Conservation (phyloP, 108 stramenopile species). For the Fragilaria crotonensis region DNA sequence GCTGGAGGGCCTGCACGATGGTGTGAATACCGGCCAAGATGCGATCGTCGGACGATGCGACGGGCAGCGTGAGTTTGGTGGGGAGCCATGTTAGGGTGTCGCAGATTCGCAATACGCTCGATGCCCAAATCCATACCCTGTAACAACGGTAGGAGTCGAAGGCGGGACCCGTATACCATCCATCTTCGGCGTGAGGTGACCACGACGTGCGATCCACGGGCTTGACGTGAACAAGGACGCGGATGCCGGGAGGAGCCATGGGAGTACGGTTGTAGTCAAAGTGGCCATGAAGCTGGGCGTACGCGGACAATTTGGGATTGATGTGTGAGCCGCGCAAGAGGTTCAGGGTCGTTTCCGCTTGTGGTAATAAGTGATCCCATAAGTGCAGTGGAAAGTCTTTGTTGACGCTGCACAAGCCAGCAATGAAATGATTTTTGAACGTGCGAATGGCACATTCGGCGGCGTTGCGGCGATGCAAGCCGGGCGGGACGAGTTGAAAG, state of each 20-base stretch:
- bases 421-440: too few relatives aligned
- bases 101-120: slow-evolving; percentile 1
- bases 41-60: not conserved
- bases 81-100: not conserved
- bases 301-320: too few relatives aligned
- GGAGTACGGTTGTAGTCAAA: slow-evolving; percentile 1
- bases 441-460: too few relatives aligned
- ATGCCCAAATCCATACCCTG: slow-evolving; percentile 5
- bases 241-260: slow-evolving; percentile 7
- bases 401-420: slow-evolving; percentile 15
- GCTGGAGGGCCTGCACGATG: not conserved
- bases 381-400: slow-evolving; percentile 12
- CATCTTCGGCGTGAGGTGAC: too few relatives aligned
- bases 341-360: slow-evolving; percentile 27
- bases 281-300: too few relatives aligned
- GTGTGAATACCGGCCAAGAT: not conserved
- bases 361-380: slow-evolving; percentile 18
- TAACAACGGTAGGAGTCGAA: slow-evolving; percentile 20
- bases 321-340: slow-evolving; percentile 19
- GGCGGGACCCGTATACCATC: slow-evolving; percentile 33
- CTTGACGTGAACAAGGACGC: too few relatives aligned
- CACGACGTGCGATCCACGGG: slow-evolving; percentile 12
- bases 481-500: slow-evolving; percentile 26
- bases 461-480: too few relatives aligned
- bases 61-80: not conserved